Conservation (phyloP, 1,284 basidiomycete species). For the Cryptococcus floricola region DNA sequence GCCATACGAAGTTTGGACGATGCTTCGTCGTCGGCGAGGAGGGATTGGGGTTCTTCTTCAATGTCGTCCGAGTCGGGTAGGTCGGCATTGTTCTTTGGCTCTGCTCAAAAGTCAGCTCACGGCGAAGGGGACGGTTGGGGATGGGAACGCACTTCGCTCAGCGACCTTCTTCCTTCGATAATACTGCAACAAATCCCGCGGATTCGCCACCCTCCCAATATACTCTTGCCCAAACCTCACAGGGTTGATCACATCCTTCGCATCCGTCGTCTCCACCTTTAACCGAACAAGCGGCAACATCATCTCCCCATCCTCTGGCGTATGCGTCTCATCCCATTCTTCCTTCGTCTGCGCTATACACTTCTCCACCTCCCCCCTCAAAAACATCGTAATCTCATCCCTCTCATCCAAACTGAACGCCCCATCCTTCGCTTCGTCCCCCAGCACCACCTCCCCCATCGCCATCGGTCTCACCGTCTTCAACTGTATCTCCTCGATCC, state of each 20-base stretch:
- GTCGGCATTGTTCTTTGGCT: constrained; percentile 37
- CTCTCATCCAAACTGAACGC: constrained; percentile 72
- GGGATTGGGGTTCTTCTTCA: constrained; percentile 61
- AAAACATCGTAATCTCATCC: constrained; percentile 72
- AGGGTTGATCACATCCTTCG: constrained; percentile 86
- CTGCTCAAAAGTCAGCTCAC: constrained; percentile 15
- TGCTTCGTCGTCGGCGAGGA: constrained; percentile 35
- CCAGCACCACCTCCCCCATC: constrained; percentile 75
- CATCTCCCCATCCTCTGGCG: constrained; percentile 51
- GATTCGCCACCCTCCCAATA: constrained; percentile 85
- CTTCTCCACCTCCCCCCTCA: constrained; percentile 70
- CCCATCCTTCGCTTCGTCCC: constrained; percentile 66
- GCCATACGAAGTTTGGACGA: constrained; percentile 51
- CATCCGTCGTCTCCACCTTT: constrained; percentile 87
- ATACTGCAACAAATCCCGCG: constrained; percentile 86
- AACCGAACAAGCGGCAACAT: constrained; percentile 89
- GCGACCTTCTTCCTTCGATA: constrained; percentile 71
- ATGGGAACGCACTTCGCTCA: constrained; percentile 33
- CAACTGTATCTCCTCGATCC: constrained; percentile 77
- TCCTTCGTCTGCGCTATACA: constrained; percentile 72
- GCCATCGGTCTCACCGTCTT: constrained; percentile 93
- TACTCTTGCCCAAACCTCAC: constrained; percentile 97
- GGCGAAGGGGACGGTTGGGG: too few relatives aligned
- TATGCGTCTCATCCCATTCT: constrained; percentile 75
- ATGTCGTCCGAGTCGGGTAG: constrained; percentile 57